Conservation (phyloP, 164 flowering plant genomes). For the Dillenia turbinata region DNA sequence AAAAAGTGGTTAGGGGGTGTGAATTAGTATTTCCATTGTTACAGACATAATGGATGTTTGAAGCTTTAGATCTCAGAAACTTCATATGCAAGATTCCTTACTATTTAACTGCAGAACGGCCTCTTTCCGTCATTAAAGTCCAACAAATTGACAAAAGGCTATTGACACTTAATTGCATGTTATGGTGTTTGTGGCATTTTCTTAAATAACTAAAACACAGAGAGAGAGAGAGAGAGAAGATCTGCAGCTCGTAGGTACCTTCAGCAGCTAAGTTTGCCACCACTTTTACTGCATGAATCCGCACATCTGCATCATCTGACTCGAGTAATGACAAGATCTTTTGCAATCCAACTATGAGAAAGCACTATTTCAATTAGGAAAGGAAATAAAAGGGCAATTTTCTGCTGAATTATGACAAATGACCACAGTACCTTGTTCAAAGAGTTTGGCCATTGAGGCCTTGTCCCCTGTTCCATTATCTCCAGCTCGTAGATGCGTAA, state of each 20-base stretch:
- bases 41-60: too few species aligned
- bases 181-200: too few species aligned
- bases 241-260: conserved; percentile 36
- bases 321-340: conserved; percentile 91
- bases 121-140: too few species aligned
- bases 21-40: too few species aligned
- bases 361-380: not conserved
- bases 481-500: conserved; percentile 39
- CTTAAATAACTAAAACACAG: too few species aligned
- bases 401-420: not conserved
- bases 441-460: conserved; percentile 81
- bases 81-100: too few species aligned
- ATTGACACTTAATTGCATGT: too few species aligned
- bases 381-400: not conserved
- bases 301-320: conserved; percentile 88
- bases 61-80: too few species aligned
- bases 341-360: conserved; percentile 79
- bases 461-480: conserved; percentile 72
- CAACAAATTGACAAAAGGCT: too few species aligned
- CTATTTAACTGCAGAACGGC: too few species aligned
- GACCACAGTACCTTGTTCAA: conserved; percentile 70
- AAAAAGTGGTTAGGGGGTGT: too few species aligned
- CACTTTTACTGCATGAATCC: conserved; percentile 97
- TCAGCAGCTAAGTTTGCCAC: conserved; percentile 98
- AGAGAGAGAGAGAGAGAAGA: too few species aligned